phyloP scores from a whole-genome alignment of 2,329 filamentous ascomycete species.

The Colletotrichum zoysiae region DNA sequence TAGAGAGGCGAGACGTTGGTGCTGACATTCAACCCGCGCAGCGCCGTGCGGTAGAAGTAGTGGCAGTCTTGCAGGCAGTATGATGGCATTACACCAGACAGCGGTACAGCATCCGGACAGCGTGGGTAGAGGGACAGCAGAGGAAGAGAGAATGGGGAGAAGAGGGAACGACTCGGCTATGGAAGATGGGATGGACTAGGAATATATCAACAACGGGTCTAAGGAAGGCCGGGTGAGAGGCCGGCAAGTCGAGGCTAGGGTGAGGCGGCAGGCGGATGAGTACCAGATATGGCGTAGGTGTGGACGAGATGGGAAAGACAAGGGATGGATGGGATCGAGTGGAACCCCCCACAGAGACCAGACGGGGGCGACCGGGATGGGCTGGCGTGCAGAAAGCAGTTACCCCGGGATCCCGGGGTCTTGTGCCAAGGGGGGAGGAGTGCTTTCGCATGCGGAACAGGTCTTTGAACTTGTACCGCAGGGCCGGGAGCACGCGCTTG shows the following conservation, averaged over 20 bases:
- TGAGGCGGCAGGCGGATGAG: slow-evolving; percentile 16
- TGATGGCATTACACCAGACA: slow-evolving; percentile 76
- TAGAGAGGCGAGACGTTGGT: slow-evolving; percentile 84
- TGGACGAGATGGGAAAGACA: slow-evolving; percentile 31
- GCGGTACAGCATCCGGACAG: slow-evolving; percentile 33
- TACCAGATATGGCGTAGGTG: not conserved
- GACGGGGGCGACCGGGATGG: slow-evolving; percentile 20
- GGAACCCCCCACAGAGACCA: slow-evolving; percentile 38
- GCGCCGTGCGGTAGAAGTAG: slow-evolving; percentile 91
- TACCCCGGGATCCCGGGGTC: slow-evolving; percentile 25
- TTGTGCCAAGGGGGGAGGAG: slow-evolving; percentile 20
- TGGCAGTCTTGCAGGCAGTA: slow-evolving; percentile 90
- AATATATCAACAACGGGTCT: slow-evolving; percentile 42
- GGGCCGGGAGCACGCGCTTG: slow-evolving; percentile 32
- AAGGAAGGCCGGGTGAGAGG: slow-evolving; percentile 32
- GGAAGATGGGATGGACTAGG: slow-evolving; percentile 14
- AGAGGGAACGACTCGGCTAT: slow-evolving; percentile 4
- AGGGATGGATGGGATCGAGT: slow-evolving; percentile 40
- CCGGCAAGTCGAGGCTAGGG: slow-evolving; percentile 19
- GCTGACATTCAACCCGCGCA: slow-evolving; percentile 86
- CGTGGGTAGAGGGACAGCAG: slow-evolving; percentile 1
- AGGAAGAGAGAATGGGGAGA: not conserved
- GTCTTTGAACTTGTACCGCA: slow-evolving; percentile 18
- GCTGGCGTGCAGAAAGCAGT: slow-evolving; percentile 25
- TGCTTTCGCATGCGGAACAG: slow-evolving; percentile 38